These are phyloP conservation scores for Leccinum subtestaceum DNA, from an alignment of 768 basidiomycete genomes.

Conservation along the genomic window DNA sequence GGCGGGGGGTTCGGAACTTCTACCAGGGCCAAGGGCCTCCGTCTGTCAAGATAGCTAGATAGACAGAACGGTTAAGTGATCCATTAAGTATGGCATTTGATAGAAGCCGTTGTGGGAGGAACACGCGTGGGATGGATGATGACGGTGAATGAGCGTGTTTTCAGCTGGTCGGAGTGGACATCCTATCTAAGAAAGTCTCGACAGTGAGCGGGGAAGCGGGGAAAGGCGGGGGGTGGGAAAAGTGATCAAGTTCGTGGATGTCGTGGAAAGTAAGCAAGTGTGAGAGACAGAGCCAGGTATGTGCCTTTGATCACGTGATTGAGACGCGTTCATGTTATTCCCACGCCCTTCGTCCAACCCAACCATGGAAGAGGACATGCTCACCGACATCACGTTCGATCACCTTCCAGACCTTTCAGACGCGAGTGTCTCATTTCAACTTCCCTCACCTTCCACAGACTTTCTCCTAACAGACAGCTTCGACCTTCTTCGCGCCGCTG, in stretches of 20 bases:
- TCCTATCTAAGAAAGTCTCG: neutral
- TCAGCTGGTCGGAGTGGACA: slow-evolving; percentile 2
- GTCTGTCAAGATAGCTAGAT: slow-evolving; percentile 1
- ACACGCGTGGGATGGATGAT: neutral
- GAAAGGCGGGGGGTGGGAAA: slow-evolving; percentile 19
- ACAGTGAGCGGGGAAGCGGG: slow-evolving; percentile 20
- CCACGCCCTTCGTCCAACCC: slow-evolving; percentile 16
- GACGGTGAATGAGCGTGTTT: slow-evolving; percentile 7
- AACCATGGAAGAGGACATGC: slow-evolving; percentile 16
- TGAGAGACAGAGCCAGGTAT: too few species aligned
- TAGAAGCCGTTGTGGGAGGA: slow-evolving; percentile 24
- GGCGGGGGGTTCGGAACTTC: slow-evolving; percentile 6
- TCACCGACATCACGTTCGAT: slow-evolving; percentile 45
- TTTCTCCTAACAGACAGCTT: slow-evolving; percentile 36
- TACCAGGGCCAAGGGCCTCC: slow-evolving; percentile 10
- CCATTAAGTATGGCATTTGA: slow-evolving; percentile 16
- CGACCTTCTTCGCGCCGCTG: slow-evolving; percentile 36
- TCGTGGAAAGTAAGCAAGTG: too few species aligned
- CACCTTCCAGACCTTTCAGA: slow-evolving; percentile 55
- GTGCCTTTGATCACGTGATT: slow-evolving; percentile 24
- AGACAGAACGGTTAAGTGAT: too few species aligned
- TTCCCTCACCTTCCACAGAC: slow-evolving; percentile 39
- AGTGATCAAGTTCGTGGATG: too few species aligned
- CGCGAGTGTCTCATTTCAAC: slow-evolving; percentile 43
- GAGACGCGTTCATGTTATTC: slow-evolving; percentile 27